Conservation (phyloP, 306 rosid genomes). For the Quercus ilex region DNA sequence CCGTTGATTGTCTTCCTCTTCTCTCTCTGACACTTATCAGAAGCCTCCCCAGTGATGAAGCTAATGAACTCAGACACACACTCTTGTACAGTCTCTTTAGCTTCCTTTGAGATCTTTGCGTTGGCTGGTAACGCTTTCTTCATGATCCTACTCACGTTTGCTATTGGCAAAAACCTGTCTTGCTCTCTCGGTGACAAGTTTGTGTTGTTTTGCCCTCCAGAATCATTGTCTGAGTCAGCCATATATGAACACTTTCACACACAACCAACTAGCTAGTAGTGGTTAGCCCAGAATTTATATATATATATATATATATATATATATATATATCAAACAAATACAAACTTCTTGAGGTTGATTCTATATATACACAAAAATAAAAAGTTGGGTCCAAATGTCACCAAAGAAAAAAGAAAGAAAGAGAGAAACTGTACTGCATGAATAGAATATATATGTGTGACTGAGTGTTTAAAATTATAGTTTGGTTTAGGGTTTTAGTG, state of each 20-base stretch:
- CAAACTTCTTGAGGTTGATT: background rate
- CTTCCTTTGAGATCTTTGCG: conserved; percentile 63
- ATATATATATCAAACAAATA: background rate
- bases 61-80: conserved; percentile 62
- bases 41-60: conserved; percentile 57
- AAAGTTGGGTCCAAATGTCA: background rate
- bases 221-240: conserved; percentile 61
- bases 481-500: background rate
- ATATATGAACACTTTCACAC: background rate
- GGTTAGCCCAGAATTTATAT: background rate
- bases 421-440: background rate
- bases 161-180: conserved; percentile 53
- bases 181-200: conserved; percentile 38
- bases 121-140: conserved; percentile 53
- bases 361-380: no score
- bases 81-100: conserved; percentile 60
- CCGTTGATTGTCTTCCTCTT: conserved; percentile 59
- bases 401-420: background rate
- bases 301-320: no score
- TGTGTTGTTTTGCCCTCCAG: conserved; percentile 41
- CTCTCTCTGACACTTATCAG: conserved; percentile 60
- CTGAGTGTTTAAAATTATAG: no score
- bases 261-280: background rate
- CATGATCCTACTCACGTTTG: conserved; percentile 67
- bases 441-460: background rate